Base-by-base conservation (phyloP, 768 basidiomycete genomes). In the Phallus indusiatus region DNA sequence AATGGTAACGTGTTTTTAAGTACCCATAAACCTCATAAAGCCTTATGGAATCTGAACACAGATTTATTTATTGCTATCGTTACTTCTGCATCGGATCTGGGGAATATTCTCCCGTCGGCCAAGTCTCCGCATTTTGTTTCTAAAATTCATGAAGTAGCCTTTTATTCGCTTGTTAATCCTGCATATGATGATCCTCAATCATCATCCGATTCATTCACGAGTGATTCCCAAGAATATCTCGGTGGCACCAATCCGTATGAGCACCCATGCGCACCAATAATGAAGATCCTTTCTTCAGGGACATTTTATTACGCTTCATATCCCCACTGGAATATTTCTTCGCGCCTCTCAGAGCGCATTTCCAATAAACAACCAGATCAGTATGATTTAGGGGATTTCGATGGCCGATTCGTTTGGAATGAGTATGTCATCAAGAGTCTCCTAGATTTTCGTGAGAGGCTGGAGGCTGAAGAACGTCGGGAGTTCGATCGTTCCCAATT, bases 391-490 rank as follows among this genome's bases (percentile, higher is more conserved):
- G 76, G 75, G 21, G 73, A 76, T n/a, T 91, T 85, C 64, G 91
- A 94, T 68, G 84, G 85, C 56, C 81, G 90, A 54, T 95, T 94
- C 68, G 81, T 98, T 12, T 99, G 95, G 95, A 99, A 99, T 68
- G 86, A 89, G 64, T 94, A 86, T 65, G 85, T 98, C 55, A 81
- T 94, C 49, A 79, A 84, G 47, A 90, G 91, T 66, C 73, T 98
- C 56, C 79, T 98, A 36, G 87, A 92, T 66, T 98, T 97, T 71
- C 77, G 96, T 53, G 84, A 86, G 55, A 77, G 87, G 50, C 75
- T 99, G 54, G 83, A 91, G 56, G 68, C 76, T 22, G 72, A 76
- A 20, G 87, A 93, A 67, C 77, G 86, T 28, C 75, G 77, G 20
- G 85, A 88, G 55, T 74, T 99, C 33, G 94, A 98, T 72, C 72